Conservation (phyloP, 2,329 filamentous ascomycete genomes). For the Conoideocrella luteorostrata region DNA sequence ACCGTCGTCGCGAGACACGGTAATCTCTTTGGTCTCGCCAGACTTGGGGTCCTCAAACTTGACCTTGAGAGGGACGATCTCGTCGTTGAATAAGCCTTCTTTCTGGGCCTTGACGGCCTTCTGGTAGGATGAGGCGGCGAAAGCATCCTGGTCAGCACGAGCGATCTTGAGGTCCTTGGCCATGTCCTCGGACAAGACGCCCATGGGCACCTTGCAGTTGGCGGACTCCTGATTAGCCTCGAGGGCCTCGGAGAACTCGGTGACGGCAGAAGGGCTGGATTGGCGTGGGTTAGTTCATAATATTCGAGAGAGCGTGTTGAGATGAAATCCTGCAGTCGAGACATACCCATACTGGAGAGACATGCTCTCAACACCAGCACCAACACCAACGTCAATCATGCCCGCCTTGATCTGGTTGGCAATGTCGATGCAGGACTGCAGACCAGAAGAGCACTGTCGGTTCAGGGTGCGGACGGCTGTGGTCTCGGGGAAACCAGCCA, state of each 20-base stretch:
- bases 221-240: constrained; percentile 74
- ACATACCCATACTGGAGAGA: constrained; percentile 78
- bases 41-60: constrained; percentile 89
- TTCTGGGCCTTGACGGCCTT: constrained; percentile 84
- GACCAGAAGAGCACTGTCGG: constrained; percentile 87
- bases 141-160: constrained; percentile 76
- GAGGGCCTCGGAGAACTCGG: constrained; percentile 86
- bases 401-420: constrained; percentile 85
- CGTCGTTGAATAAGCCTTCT: constrained; percentile 83
- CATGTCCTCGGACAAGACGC: constrained; percentile 88
- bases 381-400: constrained; percentile 93
- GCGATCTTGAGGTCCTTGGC: constrained; percentile 73
- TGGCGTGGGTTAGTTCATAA: neutral
- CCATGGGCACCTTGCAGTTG: constrained; percentile 98
- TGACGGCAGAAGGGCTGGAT: constrained; percentile 68
- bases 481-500: constrained; percentile 81
- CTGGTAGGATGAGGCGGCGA: constrained; percentile 86
- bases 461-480: constrained; percentile 85
- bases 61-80: constrained; percentile 81
- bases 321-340: neutral
- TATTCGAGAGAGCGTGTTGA: neutral
- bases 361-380: constrained; percentile 97
- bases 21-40: constrained; percentile 75
- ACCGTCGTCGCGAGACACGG: constrained; percentile 80
- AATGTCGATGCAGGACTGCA: constrained; percentile 89